Evolutionary conservation across 768 basidiomycete genomes (phyloP), one percentile per base, ranked within the genome.

Genomic region (Lactarius sanguifluus): DNA sequence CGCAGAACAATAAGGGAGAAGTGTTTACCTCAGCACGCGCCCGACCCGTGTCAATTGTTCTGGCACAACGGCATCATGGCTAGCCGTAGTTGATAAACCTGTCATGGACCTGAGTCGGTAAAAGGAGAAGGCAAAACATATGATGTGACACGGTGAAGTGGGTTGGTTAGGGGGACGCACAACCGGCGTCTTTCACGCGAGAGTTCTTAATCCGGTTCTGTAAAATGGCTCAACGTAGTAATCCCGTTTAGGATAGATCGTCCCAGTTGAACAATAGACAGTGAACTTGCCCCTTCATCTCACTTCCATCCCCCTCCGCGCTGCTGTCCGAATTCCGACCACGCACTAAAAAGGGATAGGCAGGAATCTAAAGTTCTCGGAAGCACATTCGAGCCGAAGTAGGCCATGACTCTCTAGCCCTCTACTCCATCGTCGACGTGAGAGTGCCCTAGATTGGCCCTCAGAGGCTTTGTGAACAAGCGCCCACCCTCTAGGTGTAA

Each of bases 1-100:
- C 40, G 61, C 13, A 69, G 40, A 62, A 69, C 68, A 69, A 69
- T 69, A 69, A 69, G 65, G 47, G 40, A 62, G 68, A 62, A 67
- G 68, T 5, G 52, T 62, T 66, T 67, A 67, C 61, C 56, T 62
- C 68, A 67, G 60, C 60, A 68, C 25, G 57, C 45, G 66, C 68
- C 57, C 10, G 59, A 50, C 2, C 23, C 25, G 41, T 25, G n/a
- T 50, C 52, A 69, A 69, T 69, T 69, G 68, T 69, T 67, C 38
- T 67, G 32, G 59, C 36, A 41, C 52, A 36, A 61, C 65, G 67
- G 65, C 65, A 66, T 57, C 1, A 20, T 59, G 34, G 30, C 45
- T 58, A 40, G 65, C 55, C 65, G 34, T 45, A 63, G 40, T 55
- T 23, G n/a, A 25, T 52, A 32, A 61, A 41, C 65, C 56, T 62